Base-by-base conservation (phyloP, 441 rosid genomes). In the Sinapis alba region DNA sequence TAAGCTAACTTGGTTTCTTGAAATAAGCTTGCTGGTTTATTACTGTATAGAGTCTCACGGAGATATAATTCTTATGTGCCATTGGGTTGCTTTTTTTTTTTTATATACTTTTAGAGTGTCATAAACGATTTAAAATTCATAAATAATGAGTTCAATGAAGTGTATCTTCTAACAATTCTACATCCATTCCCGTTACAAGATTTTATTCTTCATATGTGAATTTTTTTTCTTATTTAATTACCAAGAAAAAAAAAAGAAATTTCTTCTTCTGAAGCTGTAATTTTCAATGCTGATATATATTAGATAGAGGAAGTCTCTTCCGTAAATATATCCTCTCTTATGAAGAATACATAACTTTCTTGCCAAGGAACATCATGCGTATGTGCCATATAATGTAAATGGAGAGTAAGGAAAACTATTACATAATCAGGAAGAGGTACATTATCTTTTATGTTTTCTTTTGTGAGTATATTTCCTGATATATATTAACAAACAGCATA, bases 161-260 rank as follows among this genome's bases (percentile, higher is more conserved):
- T 94, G 36, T 94, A 92, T 76, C 86, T 94, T 59, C 90, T 92
- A 38, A 94, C 97, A 18, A 84, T 87, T 65, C 65, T 82, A 58
- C 80, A 92, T 82, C 98, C 93, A 68, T 87, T 92, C 82, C 98
- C 98, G 76, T 74, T 89, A 53, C 93, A 88, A 79, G 98, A 94
- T 65, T 94, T 94, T 73, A 86, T 84, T 10, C 94, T 94, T 83
- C 97, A 92, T 26, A 4, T 96, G 97, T 94, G 80, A 86, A 84
- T 21, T 26, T 2, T 26, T 3, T 26, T 23, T 26, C 28, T 26
- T 26, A n/a, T 5, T 26, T 26, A 26, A 2, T 26, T 26, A 26
- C 28, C 28, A 26, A 26, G 4, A 26, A 1, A 26, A 26, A 26
- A 26, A 26, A 26, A 9, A 87, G 27, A 62, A 71, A 65, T 63